These are phyloP conservation scores for Periconia macrospinosa DNA, from an alignment of 2,329 filamentous ascomycete genomes.

Conservation along the genomic window DNA sequence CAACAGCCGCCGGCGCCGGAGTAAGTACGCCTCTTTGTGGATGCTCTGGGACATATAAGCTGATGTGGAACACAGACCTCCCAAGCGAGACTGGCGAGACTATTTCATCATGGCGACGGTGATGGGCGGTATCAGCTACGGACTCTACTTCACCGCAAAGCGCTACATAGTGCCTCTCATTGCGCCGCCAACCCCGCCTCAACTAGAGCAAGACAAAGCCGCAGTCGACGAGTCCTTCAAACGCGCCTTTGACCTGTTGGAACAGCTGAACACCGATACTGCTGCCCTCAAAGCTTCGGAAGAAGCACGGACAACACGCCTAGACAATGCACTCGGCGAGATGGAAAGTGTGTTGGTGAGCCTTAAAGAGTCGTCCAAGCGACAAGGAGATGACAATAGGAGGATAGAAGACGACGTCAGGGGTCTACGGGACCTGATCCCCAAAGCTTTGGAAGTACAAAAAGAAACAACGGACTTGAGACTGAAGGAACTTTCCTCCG, in stretches of 20 bases:
- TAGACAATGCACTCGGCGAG: slow-evolving; percentile 80
- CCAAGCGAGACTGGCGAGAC: slow-evolving; percentile 91
- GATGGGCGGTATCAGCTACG: slow-evolving; percentile 85
- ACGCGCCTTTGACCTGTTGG: slow-evolving; percentile 85
- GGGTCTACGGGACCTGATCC: slow-evolving; percentile 79
- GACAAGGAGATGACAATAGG: slow-evolving; percentile 84
- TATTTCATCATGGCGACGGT: slow-evolving; percentile 99
- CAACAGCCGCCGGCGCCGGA: slow-evolving; percentile 57
- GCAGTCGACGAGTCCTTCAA: slow-evolving; percentile 92
- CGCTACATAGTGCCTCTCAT: slow-evolving; percentile 91
- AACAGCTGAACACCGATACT: slow-evolving; percentile 90
- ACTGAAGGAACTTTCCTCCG: slow-evolving; percentile 80
- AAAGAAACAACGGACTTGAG: slow-evolving; percentile 80
- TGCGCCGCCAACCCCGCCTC: slow-evolving; percentile 88
- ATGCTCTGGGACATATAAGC: slow-evolving; percentile 9
- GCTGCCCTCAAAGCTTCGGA: slow-evolving; percentile 85
- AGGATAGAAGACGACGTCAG: slow-evolving; percentile 85
- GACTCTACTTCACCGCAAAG: slow-evolving; percentile 81
- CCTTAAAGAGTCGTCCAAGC: slow-evolving; percentile 77
- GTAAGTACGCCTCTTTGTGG: slow-evolving; percentile 36
- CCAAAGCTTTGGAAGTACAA: slow-evolving; percentile 84
- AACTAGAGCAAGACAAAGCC: slow-evolving; percentile 91
- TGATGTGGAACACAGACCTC: slow-evolving; percentile 47
- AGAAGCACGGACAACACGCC: slow-evolving; percentile 76
- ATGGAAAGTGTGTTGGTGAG: slow-evolving; percentile 82